Percentiles rank a stretch among this genome's conserved stretches.
Conservation (phyloP, 2,329 filamentous ascomycete species). For the Pseudopithomyces maydicus region DNA sequence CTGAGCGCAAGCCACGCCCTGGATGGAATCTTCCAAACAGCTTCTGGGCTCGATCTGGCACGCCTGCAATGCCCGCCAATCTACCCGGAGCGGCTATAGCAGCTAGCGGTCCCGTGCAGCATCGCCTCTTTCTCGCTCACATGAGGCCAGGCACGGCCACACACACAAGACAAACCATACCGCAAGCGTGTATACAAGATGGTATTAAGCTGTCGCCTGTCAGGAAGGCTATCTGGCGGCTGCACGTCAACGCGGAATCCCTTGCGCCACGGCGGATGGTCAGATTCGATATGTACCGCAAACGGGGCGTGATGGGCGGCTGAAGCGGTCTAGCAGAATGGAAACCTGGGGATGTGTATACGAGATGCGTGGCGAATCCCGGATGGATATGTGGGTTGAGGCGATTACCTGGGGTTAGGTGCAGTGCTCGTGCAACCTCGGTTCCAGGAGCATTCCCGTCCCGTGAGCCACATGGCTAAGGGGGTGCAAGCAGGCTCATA, state of each 20-base stretch:
- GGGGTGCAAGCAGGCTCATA: conserved; percentile 1
- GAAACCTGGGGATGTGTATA: conserved; percentile 4
- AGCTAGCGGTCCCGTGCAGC: too few species aligned
- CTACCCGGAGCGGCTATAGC: conserved; percentile 11
- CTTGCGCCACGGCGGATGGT: neutral
- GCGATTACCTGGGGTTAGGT: conserved; percentile 6
- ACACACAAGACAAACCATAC: too few species aligned
- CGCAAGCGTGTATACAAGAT: neutral
- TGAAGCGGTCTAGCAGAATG: neutral
- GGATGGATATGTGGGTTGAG: neutral
- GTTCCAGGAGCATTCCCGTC: conserved; percentile 5
- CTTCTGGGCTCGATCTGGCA: conserved; percentile 2
- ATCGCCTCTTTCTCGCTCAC: too few species aligned
- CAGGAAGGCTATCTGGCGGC: neutral
- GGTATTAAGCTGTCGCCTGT: neutral
- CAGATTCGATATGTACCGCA: neutral
- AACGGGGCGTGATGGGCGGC: neutral
- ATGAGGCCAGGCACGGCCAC: too few species aligned
- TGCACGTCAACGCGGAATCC: conserved; percentile 14
- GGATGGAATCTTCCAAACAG: conserved; percentile 12
- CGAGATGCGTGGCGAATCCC: neutral
- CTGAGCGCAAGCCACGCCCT: conserved; percentile 1
- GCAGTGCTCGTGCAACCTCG: conserved; percentile 12
- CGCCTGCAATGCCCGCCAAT: conserved; percentile 6
- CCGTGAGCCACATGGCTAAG: neutral